These are phyloP conservation scores for Vaccinium macrocarpon DNA, from an alignment of 148 eudicot species.

Conservation along the genomic window DNA sequence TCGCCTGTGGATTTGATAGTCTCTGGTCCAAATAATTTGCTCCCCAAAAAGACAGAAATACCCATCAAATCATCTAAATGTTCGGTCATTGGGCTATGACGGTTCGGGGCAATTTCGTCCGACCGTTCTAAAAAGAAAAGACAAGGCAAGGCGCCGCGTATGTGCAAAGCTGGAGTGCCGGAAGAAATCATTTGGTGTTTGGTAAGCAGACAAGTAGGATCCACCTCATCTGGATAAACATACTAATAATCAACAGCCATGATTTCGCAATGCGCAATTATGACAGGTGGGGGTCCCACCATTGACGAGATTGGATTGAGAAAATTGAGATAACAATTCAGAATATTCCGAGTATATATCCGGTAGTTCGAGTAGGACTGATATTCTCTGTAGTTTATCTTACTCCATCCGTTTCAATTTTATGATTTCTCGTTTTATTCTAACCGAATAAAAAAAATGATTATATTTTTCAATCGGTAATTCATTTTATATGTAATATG, in stretches of 20 bases:
- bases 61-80: neutral
- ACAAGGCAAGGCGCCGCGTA: conserved; percentile 42
- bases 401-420: too few relatives aligned
- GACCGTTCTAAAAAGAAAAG: neutral
- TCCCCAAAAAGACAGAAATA: neutral
- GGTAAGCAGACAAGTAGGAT: conserved; percentile 21
- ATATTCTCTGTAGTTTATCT: neutral
- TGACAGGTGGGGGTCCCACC: conserved; percentile 23
- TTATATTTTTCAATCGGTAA: too few relatives aligned
- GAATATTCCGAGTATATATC: conserved; percentile 76
- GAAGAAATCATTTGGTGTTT: neutral
- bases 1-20: neutral
- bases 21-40: neutral
- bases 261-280: conserved; percentile 21
- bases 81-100: neutral
- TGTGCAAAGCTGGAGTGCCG: neutral
- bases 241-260: conserved; percentile 1
- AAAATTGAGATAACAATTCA: neutral
- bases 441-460: too few relatives aligned
- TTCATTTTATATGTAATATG: too few relatives aligned
- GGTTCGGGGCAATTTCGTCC: conserved; percentile 10
- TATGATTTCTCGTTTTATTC: too few relatives aligned
- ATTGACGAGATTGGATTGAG: too few relatives aligned
- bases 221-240: conserved; percentile 30
- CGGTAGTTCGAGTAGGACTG: conserved; percentile 1